Evolutionary conservation across 2,329 filamentous ascomycete genomes (phyloP), one percentile per base, ranked within the genome.

Genomic region (Colletotrichum echinochloae): DNA sequence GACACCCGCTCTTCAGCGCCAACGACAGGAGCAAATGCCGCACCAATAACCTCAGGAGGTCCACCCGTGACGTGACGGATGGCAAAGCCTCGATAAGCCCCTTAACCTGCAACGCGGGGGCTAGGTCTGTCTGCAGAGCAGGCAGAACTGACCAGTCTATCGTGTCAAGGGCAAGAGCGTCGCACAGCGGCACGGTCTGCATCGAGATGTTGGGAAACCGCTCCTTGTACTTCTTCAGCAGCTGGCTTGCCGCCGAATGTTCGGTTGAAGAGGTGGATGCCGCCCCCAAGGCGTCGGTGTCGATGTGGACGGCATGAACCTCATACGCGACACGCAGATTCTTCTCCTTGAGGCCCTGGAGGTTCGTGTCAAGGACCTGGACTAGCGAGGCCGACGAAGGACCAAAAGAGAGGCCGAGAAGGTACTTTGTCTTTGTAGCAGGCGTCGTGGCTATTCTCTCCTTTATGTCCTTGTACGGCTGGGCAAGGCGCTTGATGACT

Each of bases 381-480:
- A 97, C 84, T 52, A 99, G 84, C 18, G 90, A 88, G 18, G 92
- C 86, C 0, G 95, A 98, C 1, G 93, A 96, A 1, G 92, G 84
- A 0, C 96, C 95, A 76, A 94, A 91, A 0, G 95, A 97, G 1
- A 98, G 83, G 7, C 94, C 94, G 26, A 97, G 83, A 23, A 97
- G 83, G 57, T 97, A 88, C 39, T 78, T 77, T 78, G 82, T 74
- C 81, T 39, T 88, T 74, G 49, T 33, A 26, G 60, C 62, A 77
- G 77, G 49, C 18, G 49, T 37, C 16, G 35, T 55, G n/a, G 51
- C 68, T 33, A 68, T 51, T 37, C n/a, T 67, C 37, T 71, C 65
- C 78, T 79, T 14, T 78, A 65, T 82, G 66, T 88, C 85, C 51
- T 83, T 84, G 76, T 84, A 85, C 8, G 89, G 80, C 26, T 81